Base-by-base conservation (phyloP, 2,329 filamentous ascomycete genomes). In the Aspergillus fumigatus region DNA sequence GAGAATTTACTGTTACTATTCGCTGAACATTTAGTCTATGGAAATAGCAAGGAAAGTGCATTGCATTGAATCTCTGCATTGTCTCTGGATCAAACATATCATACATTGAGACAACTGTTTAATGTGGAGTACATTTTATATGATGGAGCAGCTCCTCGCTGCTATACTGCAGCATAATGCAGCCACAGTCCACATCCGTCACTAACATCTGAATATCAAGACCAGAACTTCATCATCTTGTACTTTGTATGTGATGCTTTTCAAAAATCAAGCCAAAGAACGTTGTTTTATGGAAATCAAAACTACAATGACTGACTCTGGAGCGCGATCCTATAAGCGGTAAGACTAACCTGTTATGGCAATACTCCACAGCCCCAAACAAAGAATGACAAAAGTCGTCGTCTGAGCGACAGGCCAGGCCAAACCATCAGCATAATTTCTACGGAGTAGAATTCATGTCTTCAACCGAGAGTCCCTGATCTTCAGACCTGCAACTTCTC, bases 401-500 rank as follows among this genome's bases (percentile, higher is more conserved):
- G 43, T 47, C 43, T 26, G 43, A 47, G 43, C 43, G 43, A 47
- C 43, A 11, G 43, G 43, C 19, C 43, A 11, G 23, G 21, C n/a
- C 21, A 47, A 25, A 26, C 32, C 26, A 47, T 25, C 21, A 25
- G 21, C 41, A 45, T 9, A 45, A 21, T 45, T 23, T 45, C 10
- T 10, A n/a, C n/a, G n/a, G n/a, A n/a, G n/a, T n/a, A 23, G 21
- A 21, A 45, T 45, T 23, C 9, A 47, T 47, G 21, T 26, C 43
- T 38, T 47, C 48, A 41, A 48, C 35, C 14, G 38, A 51, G 21
- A 23, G 48, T 53, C 45, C 27, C 50, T 47, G 53, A 45, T 50
- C 48, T 27, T 51, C 35, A 40, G 40, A 21, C 45, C 47, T 27
- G 10, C 61, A 59, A 62, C 51, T 51, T 62, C 62, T 53, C 58